phyloP scores from a whole-genome alignment of 108 stramenopile genomes.

The Nitzschia sp. region DNA sequence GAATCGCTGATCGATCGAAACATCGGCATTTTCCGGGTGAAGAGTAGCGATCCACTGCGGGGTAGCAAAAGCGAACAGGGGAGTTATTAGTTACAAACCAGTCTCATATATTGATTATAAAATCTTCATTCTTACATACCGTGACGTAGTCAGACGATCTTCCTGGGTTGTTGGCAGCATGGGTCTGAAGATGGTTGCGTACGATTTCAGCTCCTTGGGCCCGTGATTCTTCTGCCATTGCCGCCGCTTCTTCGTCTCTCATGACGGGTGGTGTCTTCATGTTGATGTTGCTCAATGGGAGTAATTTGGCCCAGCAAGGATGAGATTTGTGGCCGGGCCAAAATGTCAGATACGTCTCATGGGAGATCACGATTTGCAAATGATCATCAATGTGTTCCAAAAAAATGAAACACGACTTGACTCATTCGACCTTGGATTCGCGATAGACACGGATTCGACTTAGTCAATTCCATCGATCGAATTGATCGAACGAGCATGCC shows the following conservation, averaged over 20 bases:
- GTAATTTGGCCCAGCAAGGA: too few relatives aligned
- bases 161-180: slow-evolving; percentile 19
- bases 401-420: slow-evolving; percentile 1
- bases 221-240: slow-evolving; percentile 8
- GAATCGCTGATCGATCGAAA: slow-evolving; percentile 35
- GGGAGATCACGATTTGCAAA: neutral
- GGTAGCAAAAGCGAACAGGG: neutral
- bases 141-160: slow-evolving; percentile 25
- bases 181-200: slow-evolving; percentile 19
- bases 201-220: slow-evolving; percentile 1
- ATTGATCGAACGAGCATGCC: too few relatives aligned
- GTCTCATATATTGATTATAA: too few relatives aligned
- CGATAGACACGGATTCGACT: too few relatives aligned
- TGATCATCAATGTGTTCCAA: neutral
- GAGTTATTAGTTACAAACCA: too few relatives aligned
- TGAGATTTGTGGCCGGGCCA: too few relatives aligned
- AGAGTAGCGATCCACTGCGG: slow-evolving; percentile 41
- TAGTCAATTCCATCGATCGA: too few relatives aligned
- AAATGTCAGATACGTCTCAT: too few relatives aligned
- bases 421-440: neutral
- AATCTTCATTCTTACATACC: neutral
- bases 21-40: slow-evolving; percentile 48
- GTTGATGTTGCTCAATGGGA: too few relatives aligned
- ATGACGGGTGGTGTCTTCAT: slow-evolving; percentile 7
- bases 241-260: neutral